Conservation (phyloP, 1,284 basidiomycete genomes). For the Schizophyllum amplum region DNA sequence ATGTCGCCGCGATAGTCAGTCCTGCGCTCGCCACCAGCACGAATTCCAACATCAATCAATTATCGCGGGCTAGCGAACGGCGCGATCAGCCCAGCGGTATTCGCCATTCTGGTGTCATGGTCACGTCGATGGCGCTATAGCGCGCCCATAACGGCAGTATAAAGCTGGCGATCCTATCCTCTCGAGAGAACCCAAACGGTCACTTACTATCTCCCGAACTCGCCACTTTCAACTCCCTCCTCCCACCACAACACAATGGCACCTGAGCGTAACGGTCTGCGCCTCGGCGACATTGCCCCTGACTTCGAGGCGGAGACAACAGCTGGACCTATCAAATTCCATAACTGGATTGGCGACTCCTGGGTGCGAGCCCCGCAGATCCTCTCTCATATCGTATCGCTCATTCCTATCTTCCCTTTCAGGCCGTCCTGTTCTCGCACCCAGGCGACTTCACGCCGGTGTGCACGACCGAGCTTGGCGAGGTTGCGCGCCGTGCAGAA, state of each 20-base stretch:
- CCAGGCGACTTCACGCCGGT: slow-evolving; percentile 84
- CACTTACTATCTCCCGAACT: not conserved
- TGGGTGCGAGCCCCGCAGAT: slow-evolving; percentile 55
- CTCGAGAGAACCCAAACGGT: not conserved
- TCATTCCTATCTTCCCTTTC: slow-evolving; percentile 1
- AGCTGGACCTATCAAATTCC: slow-evolving; percentile 74
- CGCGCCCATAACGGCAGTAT: not conserved
- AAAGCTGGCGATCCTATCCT: not conserved
- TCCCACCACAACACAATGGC: slow-evolving; percentile 14
- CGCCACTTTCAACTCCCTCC: not conserved
- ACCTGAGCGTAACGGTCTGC: slow-evolving; percentile 34
- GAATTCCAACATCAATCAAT: not conserved
- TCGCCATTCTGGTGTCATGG: not conserved
- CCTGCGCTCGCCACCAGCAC: not conserved
- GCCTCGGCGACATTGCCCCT: slow-evolving; percentile 73
- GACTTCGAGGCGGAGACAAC: slow-evolving; percentile 84
- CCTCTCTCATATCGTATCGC: slow-evolving; percentile 11
- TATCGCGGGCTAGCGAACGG: not conserved
- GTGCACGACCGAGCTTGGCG: slow-evolving; percentile 96
- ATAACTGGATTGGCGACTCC: slow-evolving; percentile 82
- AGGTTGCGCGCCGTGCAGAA: slow-evolving; percentile 79
- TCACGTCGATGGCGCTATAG: not conserved
- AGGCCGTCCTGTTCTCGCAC: slow-evolving; percentile 89
- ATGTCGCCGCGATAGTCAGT: not conserved
- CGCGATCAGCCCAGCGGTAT: not conserved